phyloP scores from a whole-genome alignment of 2,329 filamentous ascomycete species.

The Colletotrichum simmondsii region DNA sequence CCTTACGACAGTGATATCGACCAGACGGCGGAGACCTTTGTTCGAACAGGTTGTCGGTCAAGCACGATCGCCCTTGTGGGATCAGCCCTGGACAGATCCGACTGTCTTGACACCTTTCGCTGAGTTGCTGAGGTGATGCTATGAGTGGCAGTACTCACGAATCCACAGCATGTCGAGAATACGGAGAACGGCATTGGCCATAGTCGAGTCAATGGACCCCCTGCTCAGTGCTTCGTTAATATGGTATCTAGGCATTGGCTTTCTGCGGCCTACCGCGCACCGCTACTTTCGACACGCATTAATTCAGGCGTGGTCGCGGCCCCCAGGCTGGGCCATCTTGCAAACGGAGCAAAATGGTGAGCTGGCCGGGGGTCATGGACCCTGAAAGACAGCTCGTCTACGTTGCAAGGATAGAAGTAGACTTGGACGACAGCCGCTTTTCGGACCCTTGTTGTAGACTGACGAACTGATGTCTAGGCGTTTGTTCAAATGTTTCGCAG shows the following conservation, averaged over 20 bases:
- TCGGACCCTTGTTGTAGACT: constrained; percentile 7
- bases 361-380: not conserved
- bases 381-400: not conserved
- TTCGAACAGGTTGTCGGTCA: not conserved
- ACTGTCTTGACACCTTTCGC: not conserved
- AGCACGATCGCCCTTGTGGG: not conserved
- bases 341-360: constrained; percentile 22
- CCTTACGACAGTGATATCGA: not conserved
- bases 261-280: constrained; percentile 50
- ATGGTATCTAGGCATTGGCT: constrained; percentile 44
- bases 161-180: not conserved
- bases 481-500: constrained; percentile 18
- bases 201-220: constrained; percentile 51
- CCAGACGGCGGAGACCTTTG: not conserved
- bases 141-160: constrained; percentile 5
- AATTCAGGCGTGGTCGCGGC: constrained; percentile 2
- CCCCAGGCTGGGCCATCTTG: constrained; percentile 5
- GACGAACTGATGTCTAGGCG: constrained; percentile 14
- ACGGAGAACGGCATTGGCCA: constrained; percentile 17
- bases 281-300: constrained; percentile 18
- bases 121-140: constrained; percentile 11
- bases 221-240: constrained; percentile 37
- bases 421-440: not conserved
- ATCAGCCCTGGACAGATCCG: constrained; percentile 14
- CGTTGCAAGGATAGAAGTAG: not conserved